Evolutionary conservation across 768 basidiomycete species (phyloP).

Genomic region (Hydnum rufescens): DNA sequence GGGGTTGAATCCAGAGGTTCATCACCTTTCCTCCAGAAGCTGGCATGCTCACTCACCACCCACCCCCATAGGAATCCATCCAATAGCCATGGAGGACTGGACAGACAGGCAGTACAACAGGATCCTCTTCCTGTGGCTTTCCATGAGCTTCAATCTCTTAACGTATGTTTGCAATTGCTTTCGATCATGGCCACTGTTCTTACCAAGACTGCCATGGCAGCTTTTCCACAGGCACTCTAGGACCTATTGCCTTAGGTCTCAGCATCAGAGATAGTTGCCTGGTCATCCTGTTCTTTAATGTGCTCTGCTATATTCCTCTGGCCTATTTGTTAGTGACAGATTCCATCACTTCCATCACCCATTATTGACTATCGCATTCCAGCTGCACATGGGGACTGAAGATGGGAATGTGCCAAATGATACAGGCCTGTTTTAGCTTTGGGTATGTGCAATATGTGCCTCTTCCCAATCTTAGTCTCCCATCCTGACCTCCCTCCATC

Average conservation of each 20-base stretch:
- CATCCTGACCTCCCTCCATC: too few relatives aligned
- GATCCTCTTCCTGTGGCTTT: slow-evolving; percentile 54
- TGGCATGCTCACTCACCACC: too few relatives aligned
- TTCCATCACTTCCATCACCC: slow-evolving; percentile 4
- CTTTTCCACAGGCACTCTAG: slow-evolving; percentile 49
- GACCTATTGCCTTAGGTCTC: slow-evolving; percentile 40
- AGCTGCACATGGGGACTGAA: slow-evolving; percentile 59
- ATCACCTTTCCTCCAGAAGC: too few relatives aligned
- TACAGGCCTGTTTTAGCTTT: slow-evolving; percentile 42
- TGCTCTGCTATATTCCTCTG: slow-evolving; percentile 36
- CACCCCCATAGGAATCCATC: too few relatives aligned
- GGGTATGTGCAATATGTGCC: too few relatives aligned
- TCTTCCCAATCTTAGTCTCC: too few relatives aligned
- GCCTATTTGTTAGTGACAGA: slow-evolving; percentile 33
- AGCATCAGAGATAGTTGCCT: slow-evolving; percentile 42
- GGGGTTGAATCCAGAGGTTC: too few relatives aligned
- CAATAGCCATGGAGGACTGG: slow-evolving; percentile 30
- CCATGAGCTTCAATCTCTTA: slow-evolving; percentile 46
- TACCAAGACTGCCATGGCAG: slow-evolving; percentile 17
- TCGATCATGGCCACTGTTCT: too few relatives aligned
- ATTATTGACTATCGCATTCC: slow-evolving; percentile 1
- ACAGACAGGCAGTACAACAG: slow-evolving; percentile 39
- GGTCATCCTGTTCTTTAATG: slow-evolving; percentile 46
- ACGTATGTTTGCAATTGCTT: too few relatives aligned
- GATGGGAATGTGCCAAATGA: slow-evolving; percentile 71